Evolutionary conservation across 352 stramenopile species (phyloP).

Genomic region (Globisporangium rhizosaccharum): DNA sequence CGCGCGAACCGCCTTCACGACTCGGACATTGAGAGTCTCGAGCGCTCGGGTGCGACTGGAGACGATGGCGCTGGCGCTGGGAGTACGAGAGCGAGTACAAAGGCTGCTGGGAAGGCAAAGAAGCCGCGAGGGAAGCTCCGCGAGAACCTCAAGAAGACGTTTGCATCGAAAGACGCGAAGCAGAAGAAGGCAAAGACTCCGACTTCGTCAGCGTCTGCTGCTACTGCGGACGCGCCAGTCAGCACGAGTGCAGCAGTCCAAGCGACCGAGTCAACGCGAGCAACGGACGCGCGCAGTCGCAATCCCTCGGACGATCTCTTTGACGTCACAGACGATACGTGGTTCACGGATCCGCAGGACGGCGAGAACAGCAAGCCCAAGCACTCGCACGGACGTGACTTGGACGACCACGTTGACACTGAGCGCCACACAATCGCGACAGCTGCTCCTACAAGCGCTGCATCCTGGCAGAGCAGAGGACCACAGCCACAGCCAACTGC

Average conservation of each 20-base stretch:
- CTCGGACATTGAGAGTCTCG: constrained; percentile 1
- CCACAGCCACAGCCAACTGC: background rate
- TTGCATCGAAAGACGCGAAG: constrained; percentile 12
- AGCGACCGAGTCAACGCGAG: background rate
- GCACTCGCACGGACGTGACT: background rate
- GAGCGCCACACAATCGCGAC: background rate
- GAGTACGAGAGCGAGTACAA: background rate
- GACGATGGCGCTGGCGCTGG: background rate
- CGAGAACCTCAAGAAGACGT: constrained; percentile 15
- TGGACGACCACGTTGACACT: background rate
- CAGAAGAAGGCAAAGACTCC: constrained; percentile 4
- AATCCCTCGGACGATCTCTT: constrained; percentile 26
- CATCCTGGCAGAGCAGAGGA: too few species aligned
- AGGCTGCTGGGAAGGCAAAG: background rate
- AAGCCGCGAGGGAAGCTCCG: constrained; percentile 10
- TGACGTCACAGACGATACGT: constrained; percentile 44
- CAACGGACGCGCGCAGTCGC: background rate
- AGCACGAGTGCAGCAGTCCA: background rate
- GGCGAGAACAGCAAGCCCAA: background rate
- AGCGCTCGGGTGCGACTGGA: constrained; percentile 5
- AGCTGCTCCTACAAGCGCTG: background rate
- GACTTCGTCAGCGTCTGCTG: too few species aligned
- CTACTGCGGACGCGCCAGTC: too few species aligned
- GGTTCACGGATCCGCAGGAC: constrained; percentile 44
- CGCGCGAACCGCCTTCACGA: constrained; percentile 6